Evolutionary conservation across 352 stramenopile genomes (phyloP).

Genomic region (Globisporangium iwayamae): DNA sequence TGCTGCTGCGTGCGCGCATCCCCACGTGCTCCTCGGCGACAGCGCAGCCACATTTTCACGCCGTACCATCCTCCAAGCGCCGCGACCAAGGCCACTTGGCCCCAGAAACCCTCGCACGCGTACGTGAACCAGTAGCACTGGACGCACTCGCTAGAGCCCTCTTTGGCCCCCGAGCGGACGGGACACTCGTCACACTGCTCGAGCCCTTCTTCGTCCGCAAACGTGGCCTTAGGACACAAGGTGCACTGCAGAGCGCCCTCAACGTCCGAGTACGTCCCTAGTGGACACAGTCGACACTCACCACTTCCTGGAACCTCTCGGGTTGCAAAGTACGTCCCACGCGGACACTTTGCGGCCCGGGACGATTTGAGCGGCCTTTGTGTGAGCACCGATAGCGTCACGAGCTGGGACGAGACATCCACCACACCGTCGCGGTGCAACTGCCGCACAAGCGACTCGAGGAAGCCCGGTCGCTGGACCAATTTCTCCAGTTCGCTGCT

Average conservation of each 20-base stretch:
- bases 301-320: not conserved
- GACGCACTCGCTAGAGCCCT: slow-evolving; percentile 35
- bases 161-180: slow-evolving; percentile 26
- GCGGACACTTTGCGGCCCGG: slow-evolving; percentile 25
- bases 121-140: slow-evolving; percentile 51
- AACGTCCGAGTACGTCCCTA: slow-evolving; percentile 26
- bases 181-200: slow-evolving; percentile 35
- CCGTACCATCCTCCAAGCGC: slow-evolving; percentile 19
- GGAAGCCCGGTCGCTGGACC: slow-evolving; percentile 8
- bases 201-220: slow-evolving; percentile 34
- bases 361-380: slow-evolving; percentile 16
- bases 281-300: slow-evolving; percentile 31
- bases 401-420: slow-evolving; percentile 13
- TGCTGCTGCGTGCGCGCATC: slow-evolving; percentile 28
- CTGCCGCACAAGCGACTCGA: slow-evolving; percentile 16
- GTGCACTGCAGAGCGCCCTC: slow-evolving; percentile 33
- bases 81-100: slow-evolving; percentile 33
- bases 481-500: not conserved
- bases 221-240: slow-evolving; percentile 34
- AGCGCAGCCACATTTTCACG: slow-evolving; percentile 26
- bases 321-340: slow-evolving; percentile 27
- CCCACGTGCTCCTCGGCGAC: slow-evolving; percentile 27
- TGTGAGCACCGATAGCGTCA: slow-evolving; percentile 4
- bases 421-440: slow-evolving; percentile 7
- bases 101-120: slow-evolving; percentile 53